These are phyloP conservation scores for Fusarium siculi DNA, from an alignment of 2,329 filamentous ascomycete genomes.

Conservation along the genomic window DNA sequence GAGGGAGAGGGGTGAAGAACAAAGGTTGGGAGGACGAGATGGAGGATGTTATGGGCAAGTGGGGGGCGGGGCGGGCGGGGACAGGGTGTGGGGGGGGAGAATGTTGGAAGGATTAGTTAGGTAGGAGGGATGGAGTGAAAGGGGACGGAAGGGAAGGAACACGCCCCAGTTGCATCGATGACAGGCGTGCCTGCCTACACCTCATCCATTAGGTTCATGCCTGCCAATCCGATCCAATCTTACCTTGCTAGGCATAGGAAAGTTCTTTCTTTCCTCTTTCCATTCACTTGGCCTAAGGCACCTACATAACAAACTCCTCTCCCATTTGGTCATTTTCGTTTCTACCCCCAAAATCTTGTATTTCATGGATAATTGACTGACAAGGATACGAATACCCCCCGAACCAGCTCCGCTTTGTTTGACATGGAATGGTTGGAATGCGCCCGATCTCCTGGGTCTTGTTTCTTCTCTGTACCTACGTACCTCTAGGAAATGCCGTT, in stretches of 20 bases:
- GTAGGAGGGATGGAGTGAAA: conserved; percentile 26
- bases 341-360: conserved; percentile 16
- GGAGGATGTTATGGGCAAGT: too few relatives aligned
- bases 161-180: conserved; percentile 17
- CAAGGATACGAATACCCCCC: conserved; percentile 28
- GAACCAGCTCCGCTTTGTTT: conserved; percentile 34
- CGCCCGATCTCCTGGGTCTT: conserved; percentile 35
- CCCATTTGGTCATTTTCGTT: conserved; percentile 5
- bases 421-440: conserved; percentile 27
- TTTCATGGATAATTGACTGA: neutral
- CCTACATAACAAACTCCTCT: neutral
- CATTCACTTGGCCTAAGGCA: neutral
- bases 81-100: conserved; percentile 8
- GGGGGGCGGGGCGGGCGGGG: too few relatives aligned
- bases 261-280: neutral
- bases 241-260: neutral
- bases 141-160: conserved; percentile 32
- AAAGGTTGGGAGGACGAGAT: too few relatives aligned
- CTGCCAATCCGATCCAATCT: neutral
- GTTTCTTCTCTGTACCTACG: conserved; percentile 23
- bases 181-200: conserved; percentile 16
- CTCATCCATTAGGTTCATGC: neutral
- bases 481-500: conserved; percentile 31
- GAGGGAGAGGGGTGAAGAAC: too few relatives aligned
- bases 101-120: neutral